These are phyloP conservation scores for Herpetospermum pedunculosum DNA, from an alignment of 306 rosid genomes.

Conservation along the genomic window DNA sequence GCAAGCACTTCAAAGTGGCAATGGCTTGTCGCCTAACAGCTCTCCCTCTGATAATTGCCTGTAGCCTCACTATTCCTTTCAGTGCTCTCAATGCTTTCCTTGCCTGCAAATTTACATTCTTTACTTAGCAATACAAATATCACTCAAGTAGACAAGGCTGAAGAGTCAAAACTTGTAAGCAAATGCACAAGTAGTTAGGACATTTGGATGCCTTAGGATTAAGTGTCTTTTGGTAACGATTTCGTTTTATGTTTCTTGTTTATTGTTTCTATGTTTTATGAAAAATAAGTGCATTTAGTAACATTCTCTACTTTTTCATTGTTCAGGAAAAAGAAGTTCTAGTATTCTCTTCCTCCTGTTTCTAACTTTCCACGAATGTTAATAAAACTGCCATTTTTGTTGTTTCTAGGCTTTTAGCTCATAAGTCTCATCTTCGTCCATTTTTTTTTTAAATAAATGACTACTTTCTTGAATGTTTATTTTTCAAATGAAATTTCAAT, in stretches of 20 bases:
- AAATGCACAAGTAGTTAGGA: background rate
- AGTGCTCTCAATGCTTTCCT: conserved; percentile 79
- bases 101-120: conserved; percentile 39
- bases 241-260: background rate
- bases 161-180: background rate
- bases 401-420: background rate
- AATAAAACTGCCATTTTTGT: background rate
- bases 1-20: conserved; percentile 70
- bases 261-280: background rate
- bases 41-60: conserved; percentile 83
- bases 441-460: too few relatives aligned
- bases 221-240: background rate
- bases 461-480: background rate
- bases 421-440: background rate
- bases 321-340: background rate
- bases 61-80: conserved; percentile 92
- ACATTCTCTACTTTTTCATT: background rate
- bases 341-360: background rate
- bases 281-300: background rate
- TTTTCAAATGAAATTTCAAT: background rate
- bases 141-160: background rate
- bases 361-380: background rate
- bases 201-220: background rate
- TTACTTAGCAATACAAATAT: background rate
- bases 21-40: conserved; percentile 90